These are phyloP conservation scores for Cercospora berteroae DNA, from an alignment of 2,329 filamentous ascomycete genomes.

Conservation along the genomic window DNA sequence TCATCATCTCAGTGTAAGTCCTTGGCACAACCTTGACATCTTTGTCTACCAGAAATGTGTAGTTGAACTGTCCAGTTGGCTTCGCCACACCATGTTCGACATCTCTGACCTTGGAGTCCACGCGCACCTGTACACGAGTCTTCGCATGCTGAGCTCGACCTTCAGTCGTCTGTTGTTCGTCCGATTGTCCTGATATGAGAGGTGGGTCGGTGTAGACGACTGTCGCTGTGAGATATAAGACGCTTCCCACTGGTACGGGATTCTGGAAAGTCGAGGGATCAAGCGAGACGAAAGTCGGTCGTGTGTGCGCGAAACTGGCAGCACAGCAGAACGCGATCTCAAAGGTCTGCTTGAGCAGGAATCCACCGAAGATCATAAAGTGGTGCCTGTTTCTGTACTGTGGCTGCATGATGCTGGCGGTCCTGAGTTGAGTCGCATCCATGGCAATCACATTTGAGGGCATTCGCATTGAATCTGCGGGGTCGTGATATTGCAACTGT, in stretches of 20 bases:
- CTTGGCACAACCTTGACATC: slow-evolving; percentile 65
- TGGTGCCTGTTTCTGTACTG: slow-evolving; percentile 62
- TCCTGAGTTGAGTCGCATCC: slow-evolving; percentile 61
- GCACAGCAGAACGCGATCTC: slow-evolving; percentile 75
- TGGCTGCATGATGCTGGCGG: slow-evolving; percentile 73
- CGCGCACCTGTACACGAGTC: slow-evolving; percentile 66
- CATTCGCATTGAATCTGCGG: slow-evolving; percentile 53
- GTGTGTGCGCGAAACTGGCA: slow-evolving; percentile 65
- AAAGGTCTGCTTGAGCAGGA: slow-evolving; percentile 70
- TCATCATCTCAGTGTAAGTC: slow-evolving; percentile 63
- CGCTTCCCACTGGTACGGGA: slow-evolving; percentile 71
- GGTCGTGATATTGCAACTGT: slow-evolving; percentile 63
- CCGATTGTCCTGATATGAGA: slow-evolving; percentile 42
- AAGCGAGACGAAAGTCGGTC: slow-evolving; percentile 69
- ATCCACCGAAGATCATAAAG: slow-evolving; percentile 78
- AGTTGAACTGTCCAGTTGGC: slow-evolving; percentile 72
- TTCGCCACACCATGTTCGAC: slow-evolving; percentile 67
- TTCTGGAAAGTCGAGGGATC: slow-evolving; percentile 74
- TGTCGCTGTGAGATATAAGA: slow-evolving; percentile 70
- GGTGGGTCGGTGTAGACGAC: slow-evolving; percentile 69
- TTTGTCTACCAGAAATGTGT: slow-evolving; percentile 66
- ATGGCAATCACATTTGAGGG: slow-evolving; percentile 62
- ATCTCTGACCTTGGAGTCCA: slow-evolving; percentile 69
- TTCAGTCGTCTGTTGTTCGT: slow-evolving; percentile 30
- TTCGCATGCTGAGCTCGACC: slow-evolving; percentile 42